Conservation (phyloP, 495 filamentous ascomycete genomes). For the Hypoxylon crocopeplum region DNA sequence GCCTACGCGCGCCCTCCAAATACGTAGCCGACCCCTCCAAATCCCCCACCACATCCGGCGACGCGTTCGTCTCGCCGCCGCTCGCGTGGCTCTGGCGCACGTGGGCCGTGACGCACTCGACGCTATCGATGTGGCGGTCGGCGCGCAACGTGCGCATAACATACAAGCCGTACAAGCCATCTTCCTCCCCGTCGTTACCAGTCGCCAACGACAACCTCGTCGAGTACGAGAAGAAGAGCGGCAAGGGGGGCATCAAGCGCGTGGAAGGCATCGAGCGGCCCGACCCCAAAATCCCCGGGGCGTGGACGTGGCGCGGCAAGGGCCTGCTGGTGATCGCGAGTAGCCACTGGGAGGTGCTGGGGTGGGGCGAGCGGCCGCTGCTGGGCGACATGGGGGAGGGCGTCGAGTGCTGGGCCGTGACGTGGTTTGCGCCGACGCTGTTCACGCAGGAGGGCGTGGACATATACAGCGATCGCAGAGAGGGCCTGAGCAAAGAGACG, state of each 20-base stretch:
- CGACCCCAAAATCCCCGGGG: slow-evolving; percentile 44
- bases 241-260: slow-evolving; percentile 57
- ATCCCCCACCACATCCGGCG: slow-evolving; percentile 25
- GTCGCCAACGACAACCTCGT: slow-evolving; percentile 71
- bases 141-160: slow-evolving; percentile 78
- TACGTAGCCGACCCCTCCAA: slow-evolving; percentile 41
- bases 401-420: slow-evolving; percentile 68
- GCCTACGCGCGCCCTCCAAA: slow-evolving; percentile 54
- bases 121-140: slow-evolving; percentile 75
- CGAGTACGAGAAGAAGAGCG: slow-evolving; percentile 61
- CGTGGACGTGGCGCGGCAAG: slow-evolving; percentile 76
- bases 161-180: slow-evolving; percentile 60
- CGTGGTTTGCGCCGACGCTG: slow-evolving; percentile 74
- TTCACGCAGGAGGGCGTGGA: slow-evolving; percentile 81
- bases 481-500: slow-evolving; percentile 57
- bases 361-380: slow-evolving; percentile 61
- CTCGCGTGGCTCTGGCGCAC: slow-evolving; percentile 67
- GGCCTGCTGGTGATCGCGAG: slow-evolving; percentile 68
- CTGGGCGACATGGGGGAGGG: slow-evolving; percentile 42
- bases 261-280: slow-evolving; percentile 71
- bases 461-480: slow-evolving; percentile 65
- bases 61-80: slow-evolving; percentile 56
- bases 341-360: slow-evolving; percentile 77
- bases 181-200: slow-evolving; percentile 19
- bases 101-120: slow-evolving; percentile 80